Percentiles rank a stretch among this genome's conserved stretches.
These are phyloP conservation scores for Penicillium coffeae DNA, from an alignment of 495 filamentous ascomycete genomes.

Conservation along the genomic window DNA sequence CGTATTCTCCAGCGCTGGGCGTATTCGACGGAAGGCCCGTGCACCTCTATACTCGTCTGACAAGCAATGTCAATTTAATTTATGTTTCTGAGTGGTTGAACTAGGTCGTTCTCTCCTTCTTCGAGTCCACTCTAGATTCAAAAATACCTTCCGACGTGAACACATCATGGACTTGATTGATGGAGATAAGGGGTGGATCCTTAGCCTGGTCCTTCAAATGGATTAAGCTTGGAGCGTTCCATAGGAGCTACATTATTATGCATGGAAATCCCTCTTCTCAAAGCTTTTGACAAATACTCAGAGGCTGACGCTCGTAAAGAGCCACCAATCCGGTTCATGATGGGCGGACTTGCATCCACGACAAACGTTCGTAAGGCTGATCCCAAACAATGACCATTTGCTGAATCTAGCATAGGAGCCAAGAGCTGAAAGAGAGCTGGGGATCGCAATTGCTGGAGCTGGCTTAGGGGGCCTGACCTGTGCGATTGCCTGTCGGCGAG, in stretches of 20 bases:
- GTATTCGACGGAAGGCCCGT: too few relatives aligned
- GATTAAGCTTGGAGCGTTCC: too few relatives aligned
- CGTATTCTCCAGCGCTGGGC: neutral
- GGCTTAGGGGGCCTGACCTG: constrained; percentile 37
- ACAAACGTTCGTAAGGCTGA: neutral
- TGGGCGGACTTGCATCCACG: neutral
- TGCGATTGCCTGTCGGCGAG: constrained; percentile 54
- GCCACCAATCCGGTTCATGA: too few relatives aligned
- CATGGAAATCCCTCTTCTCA: too few relatives aligned
- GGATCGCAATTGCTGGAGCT: constrained; percentile 7
- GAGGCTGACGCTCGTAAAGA: too few relatives aligned
- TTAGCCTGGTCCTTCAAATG: neutral
- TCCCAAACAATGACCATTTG: neutral
- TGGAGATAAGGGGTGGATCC: neutral
- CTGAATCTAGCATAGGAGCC: neutral
- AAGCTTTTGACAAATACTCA: too few relatives aligned
- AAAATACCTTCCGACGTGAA: too few relatives aligned
- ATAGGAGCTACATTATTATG: too few relatives aligned
- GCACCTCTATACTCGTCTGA: neutral
- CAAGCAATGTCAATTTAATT: too few relatives aligned
- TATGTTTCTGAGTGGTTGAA: too few relatives aligned
- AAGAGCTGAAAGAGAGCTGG: neutral
- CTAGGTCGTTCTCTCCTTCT: too few relatives aligned
- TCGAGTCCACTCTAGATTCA: too few relatives aligned
- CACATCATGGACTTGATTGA: neutral